phyloP scores from a whole-genome alignment of 2,329 filamentous ascomycete species.

The Neospermospora avenae region DNA sequence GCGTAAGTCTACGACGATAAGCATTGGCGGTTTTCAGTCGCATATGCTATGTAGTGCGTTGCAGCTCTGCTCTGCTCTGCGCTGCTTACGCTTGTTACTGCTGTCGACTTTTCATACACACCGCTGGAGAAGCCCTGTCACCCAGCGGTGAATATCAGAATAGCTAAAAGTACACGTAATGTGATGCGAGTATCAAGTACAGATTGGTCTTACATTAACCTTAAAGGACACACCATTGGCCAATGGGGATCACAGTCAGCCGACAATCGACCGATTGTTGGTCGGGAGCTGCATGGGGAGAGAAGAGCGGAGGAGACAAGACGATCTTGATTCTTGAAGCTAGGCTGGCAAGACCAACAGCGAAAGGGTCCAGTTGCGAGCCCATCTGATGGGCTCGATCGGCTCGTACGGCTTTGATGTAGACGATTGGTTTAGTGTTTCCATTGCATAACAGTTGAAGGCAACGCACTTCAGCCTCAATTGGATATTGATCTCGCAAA shows the following conservation, averaged over 20 bases:
- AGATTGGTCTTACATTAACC: background rate
- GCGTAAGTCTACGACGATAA: background rate
- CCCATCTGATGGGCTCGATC: background rate
- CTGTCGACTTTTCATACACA: slow-evolving; percentile 7
- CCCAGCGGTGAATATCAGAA: background rate
- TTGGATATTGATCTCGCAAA: background rate
- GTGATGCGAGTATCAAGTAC: background rate
- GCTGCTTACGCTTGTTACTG: background rate
- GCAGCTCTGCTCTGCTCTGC: background rate
- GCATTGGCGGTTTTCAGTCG: slow-evolving; percentile 1
- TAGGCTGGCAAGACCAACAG: background rate
- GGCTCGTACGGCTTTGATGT: too few relatives aligned
- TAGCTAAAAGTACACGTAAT: background rate
- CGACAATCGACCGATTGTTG: background rate
- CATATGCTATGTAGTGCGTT: background rate
- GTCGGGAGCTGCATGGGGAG: background rate
- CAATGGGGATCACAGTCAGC: background rate
- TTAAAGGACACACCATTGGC: background rate
- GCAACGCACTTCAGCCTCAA: background rate
- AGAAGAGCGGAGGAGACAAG: background rate
- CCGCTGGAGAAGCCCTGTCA: slow-evolving; percentile 8
- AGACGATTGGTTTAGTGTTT: too few relatives aligned
- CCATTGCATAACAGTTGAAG: too few relatives aligned
- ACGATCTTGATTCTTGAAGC: background rate
- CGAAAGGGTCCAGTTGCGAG: background rate